A percentile compares a stretch with the other conserved stretches of the same genome.
Conservation (phyloP, 1,139 yeast species). For the Blastobotrys ciferrii region DNA sequence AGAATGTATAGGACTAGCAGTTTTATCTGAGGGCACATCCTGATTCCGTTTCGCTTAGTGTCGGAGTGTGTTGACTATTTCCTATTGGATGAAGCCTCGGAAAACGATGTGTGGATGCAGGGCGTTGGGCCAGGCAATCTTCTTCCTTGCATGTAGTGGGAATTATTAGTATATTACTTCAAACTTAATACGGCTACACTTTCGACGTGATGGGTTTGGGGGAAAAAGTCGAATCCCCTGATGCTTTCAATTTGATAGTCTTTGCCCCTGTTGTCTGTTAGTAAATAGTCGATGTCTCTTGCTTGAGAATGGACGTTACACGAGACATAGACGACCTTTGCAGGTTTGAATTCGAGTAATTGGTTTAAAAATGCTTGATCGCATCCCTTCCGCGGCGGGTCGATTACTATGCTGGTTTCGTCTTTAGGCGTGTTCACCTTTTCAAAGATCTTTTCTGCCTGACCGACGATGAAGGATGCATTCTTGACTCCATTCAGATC, state of each 20-base stretch:
- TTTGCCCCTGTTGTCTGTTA: slow-evolving; percentile 50
- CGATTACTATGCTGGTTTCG: slow-evolving; percentile 84
- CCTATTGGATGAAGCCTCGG: too few species aligned
- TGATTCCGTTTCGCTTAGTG: too few species aligned
- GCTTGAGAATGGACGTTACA: slow-evolving; percentile 99
- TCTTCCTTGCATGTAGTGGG: too few species aligned
- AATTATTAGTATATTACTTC: too few species aligned
- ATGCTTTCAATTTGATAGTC: slow-evolving; percentile 72
- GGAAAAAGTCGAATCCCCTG: slow-evolving; percentile 95
- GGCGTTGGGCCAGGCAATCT: too few species aligned
- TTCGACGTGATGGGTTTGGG: slow-evolving; percentile 97
- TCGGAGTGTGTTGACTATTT: too few species aligned
- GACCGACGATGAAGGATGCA: slow-evolving; percentile 83
- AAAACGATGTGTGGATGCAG: too few species aligned
- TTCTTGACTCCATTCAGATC: slow-evolving; percentile 67
- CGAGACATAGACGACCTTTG: slow-evolving; percentile 84
- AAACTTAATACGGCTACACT: slow-evolving; percentile 76
- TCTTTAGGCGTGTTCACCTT: slow-evolving; percentile 69
- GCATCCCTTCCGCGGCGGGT: slow-evolving; percentile 97
- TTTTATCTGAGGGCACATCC: too few species aligned
- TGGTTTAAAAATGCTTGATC: slow-evolving; percentile 85
- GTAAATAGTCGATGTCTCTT: slow-evolving; percentile 81
- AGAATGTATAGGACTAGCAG: too few species aligned
- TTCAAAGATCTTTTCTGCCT: slow-evolving; percentile 85
- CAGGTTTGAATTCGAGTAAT: slow-evolving; percentile 77